Conservation (phyloP, 306 rosid genomes). For the Hippophae rhamnoides region DNA sequence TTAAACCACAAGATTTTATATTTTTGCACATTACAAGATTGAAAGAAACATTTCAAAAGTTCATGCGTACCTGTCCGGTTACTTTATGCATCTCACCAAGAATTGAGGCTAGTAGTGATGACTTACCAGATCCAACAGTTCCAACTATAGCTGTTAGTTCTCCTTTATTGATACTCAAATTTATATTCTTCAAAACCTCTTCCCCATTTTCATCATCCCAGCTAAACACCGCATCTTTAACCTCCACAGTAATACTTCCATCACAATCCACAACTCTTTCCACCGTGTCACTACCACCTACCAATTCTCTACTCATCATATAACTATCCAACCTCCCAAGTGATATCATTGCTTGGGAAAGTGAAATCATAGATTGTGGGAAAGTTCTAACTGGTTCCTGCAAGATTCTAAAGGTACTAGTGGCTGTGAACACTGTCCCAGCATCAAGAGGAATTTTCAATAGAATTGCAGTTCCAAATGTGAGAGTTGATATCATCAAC, state of each 20-base stretch:
- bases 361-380: conserved; percentile 84
- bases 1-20: neutral
- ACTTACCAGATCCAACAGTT: conserved; percentile 85
- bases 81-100: conserved; percentile 86
- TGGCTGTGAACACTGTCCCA: conserved; percentile 81
- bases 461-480: conserved; percentile 60
- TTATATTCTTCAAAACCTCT: conserved; percentile 48
- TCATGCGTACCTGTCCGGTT: conserved; percentile 65
- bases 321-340: conserved; percentile 73
- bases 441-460: conserved; percentile 72
- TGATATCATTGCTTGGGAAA: conserved; percentile 83
- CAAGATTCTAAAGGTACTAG: conserved; percentile 66
- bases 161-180: conserved; percentile 52
- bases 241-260: conserved; percentile 47
- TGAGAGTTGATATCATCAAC: conserved; percentile 54
- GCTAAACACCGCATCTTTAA: conserved; percentile 54
- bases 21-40: neutral
- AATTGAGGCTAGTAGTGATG: conserved; percentile 82
- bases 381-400: conserved; percentile 85
- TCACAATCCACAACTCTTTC: conserved; percentile 52
- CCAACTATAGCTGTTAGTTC: conserved; percentile 84
- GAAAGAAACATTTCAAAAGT: neutral
- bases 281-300: conserved; percentile 23
- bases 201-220: conserved; percentile 76
- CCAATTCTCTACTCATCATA: conserved; percentile 66